These are phyloP conservation scores for Conoideocrella luteorostrata DNA, from an alignment of 2,329 filamentous ascomycete genomes.

Conservation along the genomic window DNA sequence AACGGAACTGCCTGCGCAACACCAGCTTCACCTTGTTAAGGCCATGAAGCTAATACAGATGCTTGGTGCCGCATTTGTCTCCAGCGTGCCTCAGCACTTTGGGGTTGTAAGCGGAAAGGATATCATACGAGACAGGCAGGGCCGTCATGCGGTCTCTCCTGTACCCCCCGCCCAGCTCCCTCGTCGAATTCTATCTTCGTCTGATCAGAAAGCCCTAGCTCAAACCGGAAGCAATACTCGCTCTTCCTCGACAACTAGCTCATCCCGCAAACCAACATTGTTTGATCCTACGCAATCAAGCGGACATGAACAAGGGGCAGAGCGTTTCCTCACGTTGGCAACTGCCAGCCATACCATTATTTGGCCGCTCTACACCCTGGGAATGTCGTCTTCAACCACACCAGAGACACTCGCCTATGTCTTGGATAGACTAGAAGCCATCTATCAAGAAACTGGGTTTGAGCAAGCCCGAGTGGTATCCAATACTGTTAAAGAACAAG, in stretches of 20 bases:
- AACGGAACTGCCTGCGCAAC: constrained; percentile 20
- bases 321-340: constrained; percentile 41
- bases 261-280: constrained; percentile 27
- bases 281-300: constrained; percentile 32
- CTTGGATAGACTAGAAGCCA: constrained; percentile 35
- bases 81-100: constrained; percentile 44
- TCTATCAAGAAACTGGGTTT: constrained; percentile 39
- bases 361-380: constrained; percentile 44
- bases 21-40: constrained; percentile 30
- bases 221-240: background rate
- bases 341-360: constrained; percentile 42
- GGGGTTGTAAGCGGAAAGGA: constrained; percentile 38
- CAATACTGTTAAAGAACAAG: constrained; percentile 32
- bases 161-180: constrained; percentile 23
- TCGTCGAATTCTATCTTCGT: constrained; percentile 23
- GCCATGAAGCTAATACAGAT: constrained; percentile 30
- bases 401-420: constrained; percentile 36
- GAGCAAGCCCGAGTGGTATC: constrained; percentile 38
- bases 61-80: constrained; percentile 35
- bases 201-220: constrained; percentile 5
- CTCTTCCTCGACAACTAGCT: constrained; percentile 4
- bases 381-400: constrained; percentile 39
- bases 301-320: constrained; percentile 29
- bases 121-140: constrained; percentile 18
- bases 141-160: constrained; percentile 15